A percentile compares a stretch with the other conserved stretches of the same genome.
These are phyloP conservation scores for Erysimum cheiri DNA, from an alignment of 441 rosid species.

Conservation along the genomic window DNA sequence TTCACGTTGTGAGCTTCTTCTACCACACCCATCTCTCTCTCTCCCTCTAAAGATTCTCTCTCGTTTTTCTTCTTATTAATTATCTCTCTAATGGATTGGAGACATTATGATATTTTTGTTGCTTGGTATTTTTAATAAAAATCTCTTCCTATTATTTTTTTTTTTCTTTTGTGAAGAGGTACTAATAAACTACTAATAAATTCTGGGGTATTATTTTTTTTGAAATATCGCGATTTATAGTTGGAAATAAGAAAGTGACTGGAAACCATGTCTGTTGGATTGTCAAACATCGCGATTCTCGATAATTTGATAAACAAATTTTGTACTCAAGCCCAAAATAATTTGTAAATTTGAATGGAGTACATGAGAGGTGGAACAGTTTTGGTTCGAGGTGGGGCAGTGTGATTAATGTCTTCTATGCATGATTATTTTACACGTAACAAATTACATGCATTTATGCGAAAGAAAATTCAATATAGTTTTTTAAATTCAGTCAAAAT, in stretches of 20 bases:
- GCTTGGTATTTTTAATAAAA: background rate
- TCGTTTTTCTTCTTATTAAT: background rate
- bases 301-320: too few species aligned
- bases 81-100: too few species aligned
- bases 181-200: background rate
- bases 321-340: background rate
- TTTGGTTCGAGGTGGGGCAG: background rate
- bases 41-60: constrained; percentile 18
- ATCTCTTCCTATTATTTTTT: too few species aligned
- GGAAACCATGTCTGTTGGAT: constrained; percentile 3
- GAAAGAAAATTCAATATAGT: too few species aligned
- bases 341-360: background rate
- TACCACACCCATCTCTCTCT: constrained; percentile 64
- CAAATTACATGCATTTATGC: too few species aligned
- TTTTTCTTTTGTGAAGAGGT: too few species aligned
- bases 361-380: background rate
- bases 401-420: background rate
- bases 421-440: too few species aligned
- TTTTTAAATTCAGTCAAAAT: too few species aligned
- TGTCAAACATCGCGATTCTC: too few species aligned
- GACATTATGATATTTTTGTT: background rate
- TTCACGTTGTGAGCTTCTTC: constrained; percentile 89
- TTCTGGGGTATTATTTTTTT: background rate
- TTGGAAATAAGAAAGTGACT: background rate
- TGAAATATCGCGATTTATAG: constrained; percentile 7